These are phyloP conservation scores for Xenoacremonium recifei DNA, from an alignment of 2,329 filamentous ascomycete genomes.

Conservation along the genomic window DNA sequence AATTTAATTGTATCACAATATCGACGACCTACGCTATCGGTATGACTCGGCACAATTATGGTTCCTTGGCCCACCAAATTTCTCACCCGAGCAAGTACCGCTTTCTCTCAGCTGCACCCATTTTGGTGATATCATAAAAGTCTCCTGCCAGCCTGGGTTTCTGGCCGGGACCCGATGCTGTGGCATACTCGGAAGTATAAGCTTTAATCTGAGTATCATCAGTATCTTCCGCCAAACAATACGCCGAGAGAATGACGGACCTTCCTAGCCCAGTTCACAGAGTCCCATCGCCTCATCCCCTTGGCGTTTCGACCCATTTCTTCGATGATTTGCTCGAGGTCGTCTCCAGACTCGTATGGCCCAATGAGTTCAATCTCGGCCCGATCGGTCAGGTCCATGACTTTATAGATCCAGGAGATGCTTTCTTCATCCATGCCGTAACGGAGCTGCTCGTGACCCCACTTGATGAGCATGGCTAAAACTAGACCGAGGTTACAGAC, in stretches of 20 bases:
- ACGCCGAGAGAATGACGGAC: neutral
- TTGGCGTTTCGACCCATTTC: neutral
- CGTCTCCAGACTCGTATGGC: constrained; percentile 1
- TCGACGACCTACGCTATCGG: too few relatives aligned
- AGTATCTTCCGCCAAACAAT: neutral
- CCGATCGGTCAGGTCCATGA: constrained; percentile 15
- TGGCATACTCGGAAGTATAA: neutral
- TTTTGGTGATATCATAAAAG: neutral
- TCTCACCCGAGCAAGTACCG: too few relatives aligned
- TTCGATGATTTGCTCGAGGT: constrained; percentile 1
- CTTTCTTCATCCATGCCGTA: constrained; percentile 1
- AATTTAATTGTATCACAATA: too few relatives aligned
- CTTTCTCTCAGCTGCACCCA: neutral
- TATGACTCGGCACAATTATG: too few relatives aligned
- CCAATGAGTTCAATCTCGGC: constrained; percentile 6
- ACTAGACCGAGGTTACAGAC: constrained; percentile 17
- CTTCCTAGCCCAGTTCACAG: neutral
- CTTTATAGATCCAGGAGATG: constrained; percentile 14
- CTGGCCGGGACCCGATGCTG: neutral
- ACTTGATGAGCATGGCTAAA: constrained; percentile 12
- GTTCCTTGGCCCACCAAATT: too few relatives aligned
- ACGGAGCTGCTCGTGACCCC: constrained; percentile 5
- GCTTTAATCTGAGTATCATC: neutral
- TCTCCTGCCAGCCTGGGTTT: neutral
- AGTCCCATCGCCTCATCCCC: neutral